Percentiles rank a stretch among this genome's conserved stretches.
Evolutionary conservation across 352 stramenopile genomes (phyloP).

Genomic region (Phytophthora pluvialis): DNA sequence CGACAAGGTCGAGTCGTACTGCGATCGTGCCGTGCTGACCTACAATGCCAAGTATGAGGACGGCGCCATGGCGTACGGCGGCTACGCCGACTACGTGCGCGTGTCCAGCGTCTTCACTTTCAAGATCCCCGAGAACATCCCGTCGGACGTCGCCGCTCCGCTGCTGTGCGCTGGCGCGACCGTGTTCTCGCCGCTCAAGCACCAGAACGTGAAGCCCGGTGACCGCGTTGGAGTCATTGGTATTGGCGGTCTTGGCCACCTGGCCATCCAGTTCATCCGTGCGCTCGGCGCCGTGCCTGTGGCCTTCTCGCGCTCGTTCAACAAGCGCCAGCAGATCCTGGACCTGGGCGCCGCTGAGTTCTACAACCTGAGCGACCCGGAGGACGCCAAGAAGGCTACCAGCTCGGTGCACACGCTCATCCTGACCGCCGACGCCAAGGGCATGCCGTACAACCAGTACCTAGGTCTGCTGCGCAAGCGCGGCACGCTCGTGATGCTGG

Average conservation of each 20-base stretch:
- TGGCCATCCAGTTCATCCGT: conserved; percentile 83
- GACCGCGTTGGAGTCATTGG: conserved; percentile 77
- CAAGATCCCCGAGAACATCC: conserved; percentile 69
- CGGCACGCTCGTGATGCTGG: conserved; percentile 75
- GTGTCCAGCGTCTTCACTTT: conserved; percentile 67
- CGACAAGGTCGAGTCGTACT: conserved; percentile 70
- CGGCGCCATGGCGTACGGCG: conserved; percentile 53
- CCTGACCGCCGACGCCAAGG: conserved; percentile 68
- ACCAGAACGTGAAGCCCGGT: conserved; percentile 55
- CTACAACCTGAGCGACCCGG: conserved; percentile 55
- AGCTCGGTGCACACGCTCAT: conserved; percentile 73
- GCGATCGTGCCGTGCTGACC: conserved; percentile 49
- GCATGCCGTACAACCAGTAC: conserved; percentile 61
- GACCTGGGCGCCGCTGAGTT: conserved; percentile 72
- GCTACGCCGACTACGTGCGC: conserved; percentile 80
- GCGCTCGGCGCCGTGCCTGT: conserved; percentile 62
- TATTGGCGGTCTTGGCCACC: conserved; percentile 86
- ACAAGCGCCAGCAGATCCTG: conserved; percentile 82
- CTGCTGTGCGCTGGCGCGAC: conserved; percentile 88
- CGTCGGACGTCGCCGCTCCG: conserved; percentile 50
- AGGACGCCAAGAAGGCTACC: conserved; percentile 40
- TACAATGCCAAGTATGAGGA: conserved; percentile 66
- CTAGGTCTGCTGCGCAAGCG: conserved; percentile 59
- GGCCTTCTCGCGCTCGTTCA: conserved; percentile 61
- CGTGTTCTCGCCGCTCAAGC: conserved; percentile 75